Evolutionary conservation across 1,284 basidiomycete genomes (phyloP), one percentile per base, ranked within the genome.

Genomic region (Peniophora sp.): DNA sequence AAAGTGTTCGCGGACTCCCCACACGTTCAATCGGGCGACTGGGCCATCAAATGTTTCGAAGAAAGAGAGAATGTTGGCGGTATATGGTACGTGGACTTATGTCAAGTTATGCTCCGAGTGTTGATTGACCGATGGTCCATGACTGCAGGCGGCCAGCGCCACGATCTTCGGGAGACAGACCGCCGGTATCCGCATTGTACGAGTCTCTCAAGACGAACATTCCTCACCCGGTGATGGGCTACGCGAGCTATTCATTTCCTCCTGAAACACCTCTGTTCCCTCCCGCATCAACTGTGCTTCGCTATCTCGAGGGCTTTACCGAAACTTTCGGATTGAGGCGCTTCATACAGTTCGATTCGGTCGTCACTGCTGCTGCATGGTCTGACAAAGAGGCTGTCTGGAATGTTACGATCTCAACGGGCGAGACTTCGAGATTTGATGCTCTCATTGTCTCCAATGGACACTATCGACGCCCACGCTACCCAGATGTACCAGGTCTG

Each of bases 171-270:
- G 62, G 65, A 32, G 70, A 67, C 15, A 62, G 78, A 34, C 81
- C 76, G 6, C 86, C 87, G 1, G 60, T 74, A 15, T 83, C 85
- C 0, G 79, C 88, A 0, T 57, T 88, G 17, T 90, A 91, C 58
- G 84, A 90, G 56, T 83, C 83, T 1, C 68, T 91, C 17, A 82
- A 81, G 18, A 83, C 88, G 1, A 91, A 90, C 58, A 62, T 90
- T 2, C 85, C 88, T 0, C 85, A 90, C 57, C 83, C 83, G 0
- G 54, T 83, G 44, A 90, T 91, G 88, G 75, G 74, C 10, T 89
- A 72, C 55, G 69, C 73, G 0, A 75, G 75, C 49, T 80, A 78
- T 58, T 62, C 71, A 1, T 89, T 88, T 57, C 83, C 84, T 0
- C 81, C 85, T 0, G 78, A 75, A 3, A 89, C 87, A 0, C 74